These are phyloP conservation scores for Alternaria rosae DNA, from an alignment of 2,329 filamentous ascomycete genomes.

Conservation along the genomic window DNA sequence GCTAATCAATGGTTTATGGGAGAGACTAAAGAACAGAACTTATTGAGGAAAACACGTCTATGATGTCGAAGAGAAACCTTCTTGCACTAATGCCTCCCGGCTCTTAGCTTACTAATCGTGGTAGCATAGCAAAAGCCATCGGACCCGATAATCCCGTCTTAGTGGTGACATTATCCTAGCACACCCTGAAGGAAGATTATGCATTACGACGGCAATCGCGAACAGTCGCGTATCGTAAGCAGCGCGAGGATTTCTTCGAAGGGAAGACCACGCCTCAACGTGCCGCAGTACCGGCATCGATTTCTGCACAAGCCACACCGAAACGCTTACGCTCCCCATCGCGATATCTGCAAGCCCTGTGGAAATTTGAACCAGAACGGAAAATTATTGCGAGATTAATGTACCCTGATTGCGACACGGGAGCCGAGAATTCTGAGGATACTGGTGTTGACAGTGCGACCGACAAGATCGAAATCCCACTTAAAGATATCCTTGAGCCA, in stretches of 20 bases:
- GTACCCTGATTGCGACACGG: neutral
- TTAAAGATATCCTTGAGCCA: conserved; percentile 1
- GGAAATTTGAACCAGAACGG: conserved; percentile 1
- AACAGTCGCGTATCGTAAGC: conserved; percentile 1
- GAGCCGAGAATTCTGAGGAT: too few species aligned
- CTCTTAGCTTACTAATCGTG: neutral
- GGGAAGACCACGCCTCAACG: neutral
- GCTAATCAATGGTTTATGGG: neutral
- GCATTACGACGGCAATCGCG: conserved; percentile 6
- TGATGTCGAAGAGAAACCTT: conserved; percentile 8
- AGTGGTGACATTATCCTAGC: neutral
- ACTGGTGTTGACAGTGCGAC: neutral
- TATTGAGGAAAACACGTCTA: conserved; percentile 3
- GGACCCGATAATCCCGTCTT: neutral
- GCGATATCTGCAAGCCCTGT: conserved; percentile 6
- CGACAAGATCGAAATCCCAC: neutral
- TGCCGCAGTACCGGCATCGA: neutral
- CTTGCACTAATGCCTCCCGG: conserved; percentile 2
- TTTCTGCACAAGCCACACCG: neutral
- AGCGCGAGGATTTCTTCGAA: conserved; percentile 6
- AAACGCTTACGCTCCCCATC: neutral
- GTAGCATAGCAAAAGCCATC: neutral
- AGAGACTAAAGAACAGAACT: neutral
- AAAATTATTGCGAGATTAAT: neutral
- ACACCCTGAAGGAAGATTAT: conserved; percentile 6